These are phyloP conservation scores for Globisporangium carolinianum DNA, from an alignment of 352 stramenopile genomes.

Conservation along the genomic window DNA sequence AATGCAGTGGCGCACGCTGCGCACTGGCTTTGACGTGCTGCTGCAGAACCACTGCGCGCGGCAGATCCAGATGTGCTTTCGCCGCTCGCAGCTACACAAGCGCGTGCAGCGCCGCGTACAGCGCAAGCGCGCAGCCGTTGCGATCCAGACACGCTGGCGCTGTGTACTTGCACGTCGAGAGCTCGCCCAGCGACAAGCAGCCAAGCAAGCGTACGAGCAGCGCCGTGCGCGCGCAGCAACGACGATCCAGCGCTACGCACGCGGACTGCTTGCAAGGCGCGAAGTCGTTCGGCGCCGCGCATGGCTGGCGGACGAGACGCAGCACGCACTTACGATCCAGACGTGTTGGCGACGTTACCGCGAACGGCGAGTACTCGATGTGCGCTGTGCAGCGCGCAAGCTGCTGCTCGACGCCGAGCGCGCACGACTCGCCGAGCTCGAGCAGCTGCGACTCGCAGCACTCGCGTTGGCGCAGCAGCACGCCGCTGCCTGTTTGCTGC, in stretches of 20 bases:
- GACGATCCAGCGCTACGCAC: slow-evolving; percentile 20
- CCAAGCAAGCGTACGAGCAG: slow-evolving; percentile 3
- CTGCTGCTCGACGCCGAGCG: slow-evolving; percentile 21
- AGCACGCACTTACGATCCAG: slow-evolving; percentile 13
- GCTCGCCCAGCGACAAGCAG: slow-evolving; percentile 11
- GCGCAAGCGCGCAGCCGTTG: slow-evolving; percentile 17
- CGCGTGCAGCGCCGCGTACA: slow-evolving; percentile 19
- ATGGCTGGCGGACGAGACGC: slow-evolving; percentile 18
- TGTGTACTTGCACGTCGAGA: slow-evolving; percentile 17
- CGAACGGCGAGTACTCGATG: slow-evolving; percentile 10
- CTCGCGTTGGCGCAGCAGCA: slow-evolving; percentile 9
- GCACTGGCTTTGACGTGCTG: slow-evolving; percentile 46
- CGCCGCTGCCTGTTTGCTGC: slow-evolving; percentile 19
- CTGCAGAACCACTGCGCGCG: slow-evolving; percentile 39
- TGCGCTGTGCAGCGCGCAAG: slow-evolving; percentile 23
- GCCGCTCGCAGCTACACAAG: slow-evolving; percentile 23
- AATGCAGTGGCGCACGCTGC: slow-evolving; percentile 51
- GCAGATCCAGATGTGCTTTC: slow-evolving; percentile 44
- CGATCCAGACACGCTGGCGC: slow-evolving; percentile 33
- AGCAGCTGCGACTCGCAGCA: slow-evolving; percentile 16
- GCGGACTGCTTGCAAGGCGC: slow-evolving; percentile 20
- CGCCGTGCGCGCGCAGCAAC: slow-evolving; percentile 18
- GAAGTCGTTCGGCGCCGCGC: slow-evolving; percentile 3
- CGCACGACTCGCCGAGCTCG: slow-evolving; percentile 15
- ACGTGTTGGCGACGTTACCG: slow-evolving; percentile 18